phyloP scores from a whole-genome alignment of 2,329 filamentous ascomycete species.

The Pseudocercospora pini-densiflorae region DNA sequence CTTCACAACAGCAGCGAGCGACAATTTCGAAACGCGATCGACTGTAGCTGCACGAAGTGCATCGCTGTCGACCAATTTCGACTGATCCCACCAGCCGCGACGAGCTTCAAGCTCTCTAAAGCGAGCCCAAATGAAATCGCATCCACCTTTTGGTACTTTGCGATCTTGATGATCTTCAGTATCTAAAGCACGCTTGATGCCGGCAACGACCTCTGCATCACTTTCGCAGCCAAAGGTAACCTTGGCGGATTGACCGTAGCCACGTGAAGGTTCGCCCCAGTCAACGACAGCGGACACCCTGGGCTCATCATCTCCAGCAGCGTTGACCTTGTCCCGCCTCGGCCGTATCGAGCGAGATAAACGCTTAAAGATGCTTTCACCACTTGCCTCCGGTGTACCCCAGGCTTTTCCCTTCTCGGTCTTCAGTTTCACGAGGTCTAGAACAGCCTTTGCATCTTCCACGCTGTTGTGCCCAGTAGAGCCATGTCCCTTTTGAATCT shows the following conservation, averaged over 20 bases:
- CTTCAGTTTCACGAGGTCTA: conserved; percentile 93
- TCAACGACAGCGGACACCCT: conserved; percentile 80
- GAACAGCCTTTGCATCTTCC: conserved; percentile 87
- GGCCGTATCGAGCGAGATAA: conserved; percentile 57
- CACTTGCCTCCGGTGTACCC: conserved; percentile 77
- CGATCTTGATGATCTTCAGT: conserved; percentile 48
- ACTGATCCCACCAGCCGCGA: conserved; percentile 64
- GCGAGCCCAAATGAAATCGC: conserved; percentile 67
- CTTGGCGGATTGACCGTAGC: conserved; percentile 61
- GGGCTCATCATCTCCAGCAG: conserved; percentile 45
- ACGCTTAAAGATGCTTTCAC: conserved; percentile 88
- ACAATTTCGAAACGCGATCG: conserved; percentile 15
- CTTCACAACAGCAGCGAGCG: conserved; percentile 53
- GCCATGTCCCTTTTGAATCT: conserved; percentile 81
- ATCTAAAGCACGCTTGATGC: conserved; percentile 55
- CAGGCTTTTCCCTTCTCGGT: conserved; percentile 89
- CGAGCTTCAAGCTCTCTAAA: conserved; percentile 64
- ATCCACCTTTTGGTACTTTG: conserved; percentile 55
- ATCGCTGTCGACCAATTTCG: conserved; percentile 47
- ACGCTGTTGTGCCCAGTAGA: conserved; percentile 83
- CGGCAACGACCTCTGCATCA: conserved; percentile 62
- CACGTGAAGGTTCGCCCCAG: conserved; percentile 78
- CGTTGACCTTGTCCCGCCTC: conserved; percentile 45
- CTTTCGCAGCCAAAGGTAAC: conserved; percentile 60
- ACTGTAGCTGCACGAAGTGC: conserved; percentile 37